These are phyloP conservation scores for Ormosia semicastrata DNA, from an alignment of 306 rosid genomes.

Conservation along the genomic window DNA sequence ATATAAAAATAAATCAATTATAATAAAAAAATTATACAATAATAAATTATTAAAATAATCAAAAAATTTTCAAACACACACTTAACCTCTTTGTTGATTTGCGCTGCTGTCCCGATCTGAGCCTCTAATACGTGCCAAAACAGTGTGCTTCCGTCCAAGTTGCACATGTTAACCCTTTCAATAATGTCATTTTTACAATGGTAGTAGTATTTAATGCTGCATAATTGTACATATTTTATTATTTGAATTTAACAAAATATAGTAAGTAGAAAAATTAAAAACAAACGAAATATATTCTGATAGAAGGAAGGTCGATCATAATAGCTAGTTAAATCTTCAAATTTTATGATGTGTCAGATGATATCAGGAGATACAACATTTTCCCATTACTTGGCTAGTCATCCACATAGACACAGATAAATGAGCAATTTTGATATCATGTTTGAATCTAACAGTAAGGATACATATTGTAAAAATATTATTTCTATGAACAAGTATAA, in stretches of 20 bases:
- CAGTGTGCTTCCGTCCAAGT: not conserved
- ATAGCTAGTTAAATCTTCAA: not conserved
- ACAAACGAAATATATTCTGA: not conserved
- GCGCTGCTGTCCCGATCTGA: not conserved
- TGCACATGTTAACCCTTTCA: not conserved
- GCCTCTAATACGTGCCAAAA: conserved; percentile 7
- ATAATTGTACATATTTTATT: not conserved
- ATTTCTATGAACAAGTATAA: not conserved
- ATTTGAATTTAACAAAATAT: not conserved
- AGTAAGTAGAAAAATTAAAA: not conserved
- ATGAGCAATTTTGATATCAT: not conserved
- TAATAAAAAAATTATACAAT: no score
- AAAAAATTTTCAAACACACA: no score
- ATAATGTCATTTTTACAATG: not conserved
- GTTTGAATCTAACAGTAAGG: conserved; percentile 2
- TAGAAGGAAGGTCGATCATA: not conserved
- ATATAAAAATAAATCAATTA: no score
- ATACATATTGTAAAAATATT: not conserved
- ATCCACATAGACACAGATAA: not conserved
- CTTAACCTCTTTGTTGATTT: conserved; percentile 11
- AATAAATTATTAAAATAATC: no score
- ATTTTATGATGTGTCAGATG: not conserved
- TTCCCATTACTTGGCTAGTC: not conserved
- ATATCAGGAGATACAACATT: not conserved
- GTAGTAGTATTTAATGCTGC: not conserved